Conservation (phyloP, 352 stramenopile species). For the Saprolegnia parasitica region DNA sequence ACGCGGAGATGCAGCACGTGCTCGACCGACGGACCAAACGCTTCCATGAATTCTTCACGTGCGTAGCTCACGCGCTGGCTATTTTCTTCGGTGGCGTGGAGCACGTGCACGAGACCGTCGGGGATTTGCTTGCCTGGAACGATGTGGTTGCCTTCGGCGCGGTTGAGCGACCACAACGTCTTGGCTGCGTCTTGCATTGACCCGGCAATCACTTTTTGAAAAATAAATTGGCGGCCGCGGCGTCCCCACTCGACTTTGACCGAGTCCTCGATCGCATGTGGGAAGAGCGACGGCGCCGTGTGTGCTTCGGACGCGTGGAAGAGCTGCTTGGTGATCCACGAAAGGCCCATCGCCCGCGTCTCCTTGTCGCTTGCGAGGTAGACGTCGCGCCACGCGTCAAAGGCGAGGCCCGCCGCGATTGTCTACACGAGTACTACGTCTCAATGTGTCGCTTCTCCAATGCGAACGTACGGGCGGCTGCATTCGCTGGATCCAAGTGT, state of each 20-base stretch:
- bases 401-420: not conserved
- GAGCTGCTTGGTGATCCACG: not conserved
- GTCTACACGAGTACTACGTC: not conserved
- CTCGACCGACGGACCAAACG: not conserved
- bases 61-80: slow-evolving; percentile 5
- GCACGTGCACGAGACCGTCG: slow-evolving; percentile 1
- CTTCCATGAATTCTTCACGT: slow-evolving; percentile 5
- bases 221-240: not conserved
- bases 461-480: not conserved
- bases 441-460: not conserved
- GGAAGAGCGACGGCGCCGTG: not conserved
- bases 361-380: not conserved
- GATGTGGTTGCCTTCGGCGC: slow-evolving; percentile 8
- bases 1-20: not conserved
- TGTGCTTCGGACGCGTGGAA: not conserved
- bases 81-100: not conserved
- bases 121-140: not conserved
- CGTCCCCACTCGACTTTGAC: slow-evolving; percentile 13
- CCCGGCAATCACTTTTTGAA: not conserved
- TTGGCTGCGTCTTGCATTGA: not conserved
- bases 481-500: slow-evolving; percentile 3
- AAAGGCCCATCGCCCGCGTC: not conserved
- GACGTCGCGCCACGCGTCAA: not conserved
- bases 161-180: slow-evolving; percentile 6
- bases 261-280: not conserved